Conservation (phyloP, 169 alveolate genomes). For the Cryptosporidium tyzzeri region DNA sequence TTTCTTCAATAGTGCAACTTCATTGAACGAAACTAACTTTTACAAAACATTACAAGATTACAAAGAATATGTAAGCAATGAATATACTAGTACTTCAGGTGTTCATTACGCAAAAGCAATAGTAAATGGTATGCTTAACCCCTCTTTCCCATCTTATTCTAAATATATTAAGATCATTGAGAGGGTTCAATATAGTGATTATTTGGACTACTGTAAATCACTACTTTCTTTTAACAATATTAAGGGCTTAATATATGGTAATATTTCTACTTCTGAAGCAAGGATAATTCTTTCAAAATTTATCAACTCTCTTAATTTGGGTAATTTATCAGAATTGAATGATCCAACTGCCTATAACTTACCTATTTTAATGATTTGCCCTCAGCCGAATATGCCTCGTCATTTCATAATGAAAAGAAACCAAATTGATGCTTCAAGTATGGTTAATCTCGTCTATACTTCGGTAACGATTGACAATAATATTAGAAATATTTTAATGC, state of each 20-base stretch:
- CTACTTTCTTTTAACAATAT: conserved; percentile 13
- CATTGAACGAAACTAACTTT: conserved; percentile 18
- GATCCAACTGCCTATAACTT: conserved; percentile 33
- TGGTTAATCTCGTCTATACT: neutral
- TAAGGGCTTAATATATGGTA: conserved; percentile 48
- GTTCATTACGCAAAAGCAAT: conserved; percentile 30
- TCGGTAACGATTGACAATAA: conserved; percentile 18
- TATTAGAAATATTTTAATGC: conserved; percentile 22
- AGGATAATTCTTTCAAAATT: neutral
- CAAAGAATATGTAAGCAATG: conserved; percentile 7
- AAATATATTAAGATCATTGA: conserved; percentile 24
- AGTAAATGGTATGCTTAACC: conserved; percentile 20
- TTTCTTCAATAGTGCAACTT: conserved; percentile 34
- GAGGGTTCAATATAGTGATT: neutral
- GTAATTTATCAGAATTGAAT: conserved; percentile 5
- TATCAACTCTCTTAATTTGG: conserved; percentile 32
- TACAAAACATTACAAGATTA: neutral
- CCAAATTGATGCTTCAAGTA: conserved; percentile 1
- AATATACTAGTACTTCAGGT: conserved; percentile 27
- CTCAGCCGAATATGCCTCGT: neutral
- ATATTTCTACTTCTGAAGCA: conserved; percentile 6
- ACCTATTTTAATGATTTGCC: conserved; percentile 32
- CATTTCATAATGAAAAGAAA: conserved; percentile 23
- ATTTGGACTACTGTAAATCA: conserved; percentile 31
- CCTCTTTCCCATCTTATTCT: conserved; percentile 34